A percentile compares a stretch with the other conserved stretches of the same genome.
Evolutionary conservation across 2,329 filamentous ascomycete genomes (phyloP).

Genomic region (Trichoderma gracile): DNA sequence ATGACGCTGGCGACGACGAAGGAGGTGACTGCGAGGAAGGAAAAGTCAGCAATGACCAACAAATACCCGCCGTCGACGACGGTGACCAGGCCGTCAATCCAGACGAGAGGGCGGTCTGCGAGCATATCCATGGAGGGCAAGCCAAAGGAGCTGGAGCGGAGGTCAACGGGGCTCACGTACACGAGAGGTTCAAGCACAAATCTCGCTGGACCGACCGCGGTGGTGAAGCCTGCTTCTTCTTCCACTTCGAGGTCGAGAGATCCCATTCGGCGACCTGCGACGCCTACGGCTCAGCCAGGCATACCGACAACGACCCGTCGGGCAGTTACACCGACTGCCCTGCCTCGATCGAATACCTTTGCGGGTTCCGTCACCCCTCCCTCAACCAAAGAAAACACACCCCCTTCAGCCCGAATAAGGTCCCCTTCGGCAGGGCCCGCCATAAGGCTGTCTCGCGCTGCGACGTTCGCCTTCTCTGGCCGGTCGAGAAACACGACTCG

Average conservation of each 20-base stretch:
- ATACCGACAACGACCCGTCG: background rate
- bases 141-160: slow-evolving; percentile 13
- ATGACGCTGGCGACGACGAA: slow-evolving; percentile 23
- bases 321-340: slow-evolving; percentile 8
- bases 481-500: background rate
- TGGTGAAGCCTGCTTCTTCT: slow-evolving; percentile 33
- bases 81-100: slow-evolving; percentile 34
- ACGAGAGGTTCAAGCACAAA: slow-evolving; percentile 39
- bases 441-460: background rate
- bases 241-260: slow-evolving; percentile 32
- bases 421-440: background rate
- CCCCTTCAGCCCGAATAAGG: background rate
- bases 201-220: slow-evolving; percentile 31
- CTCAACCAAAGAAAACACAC: background rate
- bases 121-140: slow-evolving; percentile 30
- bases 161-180: slow-evolving; percentile 32
- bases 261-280: slow-evolving; percentile 8
- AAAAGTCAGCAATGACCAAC: slow-evolving; percentile 32
- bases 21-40: slow-evolving; percentile 7
- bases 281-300: slow-evolving; percentile 8
- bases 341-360: slow-evolving; percentile 9
- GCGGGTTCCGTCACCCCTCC: background rate
- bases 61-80: slow-evolving; percentile 41
- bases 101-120: slow-evolving; percentile 38
- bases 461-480: background rate